Percentiles rank a stretch among this genome's conserved stretches.
Evolutionary conservation across 2,329 filamentous ascomycete genomes (phyloP).

Genomic region (Juglanconis juglandina): DNA sequence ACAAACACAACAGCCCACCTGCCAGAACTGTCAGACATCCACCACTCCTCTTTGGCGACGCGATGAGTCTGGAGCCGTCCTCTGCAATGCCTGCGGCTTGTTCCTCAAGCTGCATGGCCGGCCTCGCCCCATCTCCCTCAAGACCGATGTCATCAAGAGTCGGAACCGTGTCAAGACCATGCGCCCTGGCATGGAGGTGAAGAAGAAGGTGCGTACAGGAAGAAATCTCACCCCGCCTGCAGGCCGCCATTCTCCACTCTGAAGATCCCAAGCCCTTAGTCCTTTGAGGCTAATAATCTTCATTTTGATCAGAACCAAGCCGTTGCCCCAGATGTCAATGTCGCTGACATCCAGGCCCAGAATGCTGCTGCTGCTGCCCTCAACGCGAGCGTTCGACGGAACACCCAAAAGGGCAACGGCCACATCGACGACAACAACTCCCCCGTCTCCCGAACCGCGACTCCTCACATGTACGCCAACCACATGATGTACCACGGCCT

Average conservation of each 20-base stretch:
- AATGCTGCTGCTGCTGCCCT: constrained; percentile 48
- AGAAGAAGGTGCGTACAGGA: constrained; percentile 69
- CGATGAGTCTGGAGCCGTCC: constrained; percentile 90
- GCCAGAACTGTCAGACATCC: constrained; percentile 92
- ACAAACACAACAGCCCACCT: constrained; percentile 79
- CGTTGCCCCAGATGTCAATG: constrained; percentile 49
- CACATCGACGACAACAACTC: constrained; percentile 73
- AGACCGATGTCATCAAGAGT: constrained; percentile 99
- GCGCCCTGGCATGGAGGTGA: constrained; percentile 72
- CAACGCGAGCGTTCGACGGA: constrained; percentile 51
- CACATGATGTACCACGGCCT: constrained; percentile 79
- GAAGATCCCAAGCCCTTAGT: constrained; percentile 4
- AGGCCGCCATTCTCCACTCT: neutral
- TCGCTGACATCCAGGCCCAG: constrained; percentile 55
- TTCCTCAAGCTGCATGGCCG: constrained; percentile 96
- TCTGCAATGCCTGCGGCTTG: constrained; percentile 97
- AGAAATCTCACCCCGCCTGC: neutral
- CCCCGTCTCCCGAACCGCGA: constrained; percentile 74
- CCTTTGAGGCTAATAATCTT: constrained; percentile 15
- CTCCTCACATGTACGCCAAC: constrained; percentile 70
- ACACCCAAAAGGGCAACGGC: constrained; percentile 70
- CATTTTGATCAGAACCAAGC: constrained; percentile 32
- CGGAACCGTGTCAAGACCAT: constrained; percentile 94
- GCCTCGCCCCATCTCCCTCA: constrained; percentile 88
- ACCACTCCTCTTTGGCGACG: constrained; percentile 96